Conservation (phyloP, 2,329 filamentous ascomycete species). For the Periconia digitata region DNA sequence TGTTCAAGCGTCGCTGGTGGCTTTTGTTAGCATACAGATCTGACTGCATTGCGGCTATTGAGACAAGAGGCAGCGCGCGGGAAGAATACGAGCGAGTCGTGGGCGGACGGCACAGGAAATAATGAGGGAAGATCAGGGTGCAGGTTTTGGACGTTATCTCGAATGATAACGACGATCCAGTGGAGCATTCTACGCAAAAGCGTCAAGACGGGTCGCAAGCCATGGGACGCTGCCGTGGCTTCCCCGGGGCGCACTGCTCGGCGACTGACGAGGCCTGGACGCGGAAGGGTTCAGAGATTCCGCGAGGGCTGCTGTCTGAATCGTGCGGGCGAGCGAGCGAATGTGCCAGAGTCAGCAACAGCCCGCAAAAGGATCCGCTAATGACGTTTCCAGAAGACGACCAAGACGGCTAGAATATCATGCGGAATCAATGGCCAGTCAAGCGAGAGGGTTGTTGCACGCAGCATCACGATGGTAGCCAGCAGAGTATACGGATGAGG, state of each 20-base stretch:
- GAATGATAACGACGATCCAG: slow-evolving; percentile 40
- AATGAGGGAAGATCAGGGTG: slow-evolving; percentile 31
- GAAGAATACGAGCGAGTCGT: not conserved
- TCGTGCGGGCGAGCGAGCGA: slow-evolving; percentile 24
- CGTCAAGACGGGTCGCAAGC: slow-evolving; percentile 22
- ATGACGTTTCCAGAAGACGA: slow-evolving; percentile 37
- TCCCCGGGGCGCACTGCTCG: slow-evolving; percentile 39
- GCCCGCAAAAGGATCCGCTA: slow-evolving; percentile 17
- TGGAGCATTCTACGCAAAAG: slow-evolving; percentile 17
- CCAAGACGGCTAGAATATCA: slow-evolving; percentile 6
- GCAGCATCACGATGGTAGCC: no score
- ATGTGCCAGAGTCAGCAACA: slow-evolving; percentile 22
- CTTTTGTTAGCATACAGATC: not conserved
- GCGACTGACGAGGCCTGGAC: slow-evolving; percentile 20
- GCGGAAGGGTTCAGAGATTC: slow-evolving; percentile 28
- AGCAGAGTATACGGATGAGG: no score
- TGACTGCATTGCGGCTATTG: not conserved
- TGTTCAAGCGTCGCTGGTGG: not conserved
- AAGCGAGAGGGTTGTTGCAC: no score
- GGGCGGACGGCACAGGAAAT: not conserved
- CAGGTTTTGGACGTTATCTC: slow-evolving; percentile 24
- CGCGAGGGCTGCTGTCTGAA: slow-evolving; percentile 31
- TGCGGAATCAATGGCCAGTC: no score
- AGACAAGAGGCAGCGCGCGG: not conserved
- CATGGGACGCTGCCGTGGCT: slow-evolving; percentile 40